phyloP scores from a whole-genome alignment of 2,329 filamentous ascomycete species.

The Penicillium fuscoglaucum region DNA sequence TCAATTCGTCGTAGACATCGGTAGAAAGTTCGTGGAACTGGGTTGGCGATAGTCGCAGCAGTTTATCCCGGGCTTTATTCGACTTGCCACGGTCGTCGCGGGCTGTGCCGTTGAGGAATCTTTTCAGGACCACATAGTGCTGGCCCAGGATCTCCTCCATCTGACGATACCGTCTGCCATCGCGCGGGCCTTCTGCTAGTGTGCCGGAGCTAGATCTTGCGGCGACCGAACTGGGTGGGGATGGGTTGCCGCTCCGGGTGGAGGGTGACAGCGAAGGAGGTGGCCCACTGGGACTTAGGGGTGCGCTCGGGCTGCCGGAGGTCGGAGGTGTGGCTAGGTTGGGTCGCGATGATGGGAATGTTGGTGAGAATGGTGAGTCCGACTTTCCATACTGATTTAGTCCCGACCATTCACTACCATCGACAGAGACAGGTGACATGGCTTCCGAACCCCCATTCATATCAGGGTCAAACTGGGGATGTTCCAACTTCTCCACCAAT shows the following conservation, averaged over 20 bases:
- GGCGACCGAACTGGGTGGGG: conserved; percentile 84
- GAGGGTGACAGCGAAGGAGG: conserved; percentile 16
- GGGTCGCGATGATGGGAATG: conserved; percentile 50
- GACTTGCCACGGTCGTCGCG: conserved; percentile 75
- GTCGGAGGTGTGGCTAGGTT: conserved; percentile 67
- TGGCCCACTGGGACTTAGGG: conserved; percentile 58
- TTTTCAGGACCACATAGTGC: conserved; percentile 78
- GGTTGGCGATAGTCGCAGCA: conserved; percentile 81
- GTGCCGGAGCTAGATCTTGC: conserved; percentile 73
- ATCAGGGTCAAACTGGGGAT: conserved; percentile 41
- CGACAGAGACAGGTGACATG: conserved; percentile 78
- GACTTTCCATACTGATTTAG: conserved; percentile 64
- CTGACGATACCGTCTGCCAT: conserved; percentile 54
- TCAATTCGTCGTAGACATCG: conserved; percentile 93
- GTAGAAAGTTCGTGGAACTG: conserved; percentile 98
- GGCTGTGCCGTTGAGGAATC: conserved; percentile 68
- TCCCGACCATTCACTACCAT: conserved; percentile 77
- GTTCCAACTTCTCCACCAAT: conserved; percentile 4
- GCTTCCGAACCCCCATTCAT: conserved; percentile 73
- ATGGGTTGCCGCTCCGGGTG: conserved; percentile 57
- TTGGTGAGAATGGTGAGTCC: conserved; percentile 44
- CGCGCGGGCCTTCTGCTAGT: conserved; percentile 61
- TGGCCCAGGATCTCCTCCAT: conserved; percentile 72
- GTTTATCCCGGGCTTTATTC: conserved; percentile 91
- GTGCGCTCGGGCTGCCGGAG: conserved; percentile 59